Percentiles rank a stretch among this genome's conserved stretches.
phyloP scores from a whole-genome alignment of 805 yeast species.

The Ogataea glucozyma region DNA sequence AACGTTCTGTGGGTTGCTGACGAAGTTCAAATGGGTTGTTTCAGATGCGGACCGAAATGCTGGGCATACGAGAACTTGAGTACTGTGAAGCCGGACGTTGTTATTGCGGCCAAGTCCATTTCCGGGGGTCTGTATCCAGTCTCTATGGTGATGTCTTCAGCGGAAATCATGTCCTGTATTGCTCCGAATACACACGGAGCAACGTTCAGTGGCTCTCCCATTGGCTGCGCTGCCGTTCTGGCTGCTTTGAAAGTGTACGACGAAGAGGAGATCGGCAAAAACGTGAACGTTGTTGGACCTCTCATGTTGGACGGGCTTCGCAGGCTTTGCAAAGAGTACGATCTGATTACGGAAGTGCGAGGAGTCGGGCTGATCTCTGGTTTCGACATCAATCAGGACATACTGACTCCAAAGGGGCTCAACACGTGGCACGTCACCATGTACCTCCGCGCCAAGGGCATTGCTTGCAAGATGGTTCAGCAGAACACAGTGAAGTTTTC shows the following conservation, averaged over 20 bases:
- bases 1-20: slow-evolving; percentile 37
- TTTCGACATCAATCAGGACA: slow-evolving; percentile 23
- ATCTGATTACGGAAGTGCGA: slow-evolving; percentile 26
- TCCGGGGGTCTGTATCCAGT: slow-evolving; percentile 34
- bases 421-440: slow-evolving; percentile 30
- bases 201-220: slow-evolving; percentile 33
- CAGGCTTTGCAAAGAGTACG: slow-evolving; percentile 16
- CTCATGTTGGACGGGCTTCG: slow-evolving; percentile 24
- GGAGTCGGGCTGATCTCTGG: slow-evolving; percentile 30
- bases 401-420: slow-evolving; percentile 17
- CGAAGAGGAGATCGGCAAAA: slow-evolving; percentile 27
- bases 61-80: slow-evolving; percentile 39
- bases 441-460: slow-evolving; percentile 30
- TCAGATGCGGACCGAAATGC: slow-evolving; percentile 36
- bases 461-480: slow-evolving; percentile 30
- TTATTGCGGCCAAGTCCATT: slow-evolving; percentile 31
- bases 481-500: slow-evolving; percentile 25
- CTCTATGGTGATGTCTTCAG: slow-evolving; percentile 25
- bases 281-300: slow-evolving; percentile 22
- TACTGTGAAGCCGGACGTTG: slow-evolving; percentile 29
- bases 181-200: slow-evolving; percentile 32
- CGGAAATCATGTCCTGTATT: slow-evolving; percentile 29
- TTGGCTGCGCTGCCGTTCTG: slow-evolving; percentile 29
- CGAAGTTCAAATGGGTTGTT: slow-evolving; percentile 41
- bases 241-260: slow-evolving; percentile 31